Percentiles rank a stretch among this genome's conserved stretches.
These are phyloP conservation scores for Alternaria arborescens DNA, from an alignment of 2,329 filamentous ascomycete species.

Conservation along the genomic window DNA sequence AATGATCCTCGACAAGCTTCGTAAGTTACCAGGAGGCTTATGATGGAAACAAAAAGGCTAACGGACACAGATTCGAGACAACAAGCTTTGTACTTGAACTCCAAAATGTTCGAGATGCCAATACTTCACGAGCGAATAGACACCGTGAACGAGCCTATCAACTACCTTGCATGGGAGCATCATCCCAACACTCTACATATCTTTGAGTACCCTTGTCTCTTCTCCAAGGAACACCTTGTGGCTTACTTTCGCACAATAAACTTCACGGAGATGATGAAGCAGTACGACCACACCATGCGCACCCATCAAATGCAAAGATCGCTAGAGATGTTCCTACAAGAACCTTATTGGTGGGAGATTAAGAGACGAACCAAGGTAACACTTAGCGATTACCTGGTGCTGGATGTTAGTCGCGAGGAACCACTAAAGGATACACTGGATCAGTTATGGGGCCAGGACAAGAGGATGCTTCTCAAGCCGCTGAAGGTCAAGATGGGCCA, in stretches of 20 bases:
- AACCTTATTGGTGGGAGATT: conserved; percentile 36
- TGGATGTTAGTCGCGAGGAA: conserved; percentile 55
- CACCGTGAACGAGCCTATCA: conserved; percentile 71
- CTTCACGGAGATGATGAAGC: conserved; percentile 82
- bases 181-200: conserved; percentile 75
- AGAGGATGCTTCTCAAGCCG: conserved; percentile 81
- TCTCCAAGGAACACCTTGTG: conserved; percentile 75
- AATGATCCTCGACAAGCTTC: conserved; percentile 74
- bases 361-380: conserved; percentile 45
- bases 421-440: conserved; percentile 67
- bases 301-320: conserved; percentile 39
- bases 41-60: conserved; percentile 8
- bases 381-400: conserved; percentile 52
- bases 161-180: conserved; percentile 72
- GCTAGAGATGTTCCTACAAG: conserved; percentile 35
- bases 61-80: conserved; percentile 32
- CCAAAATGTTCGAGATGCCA: conserved; percentile 75
- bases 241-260: conserved; percentile 90
- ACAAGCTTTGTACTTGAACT: conserved; percentile 58
- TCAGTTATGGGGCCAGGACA: conserved; percentile 87
- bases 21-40: conserved; percentile 53
- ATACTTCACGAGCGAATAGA: conserved; percentile 81
- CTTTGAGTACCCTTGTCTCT: conserved; percentile 82
- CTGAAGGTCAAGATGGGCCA: conserved; percentile 86
- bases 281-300: conserved; percentile 65